Percentiles rank a stretch among this genome's conserved stretches.
phyloP scores from a whole-genome alignment of 140 eudicot species.

The Cichorium intybus region DNA sequence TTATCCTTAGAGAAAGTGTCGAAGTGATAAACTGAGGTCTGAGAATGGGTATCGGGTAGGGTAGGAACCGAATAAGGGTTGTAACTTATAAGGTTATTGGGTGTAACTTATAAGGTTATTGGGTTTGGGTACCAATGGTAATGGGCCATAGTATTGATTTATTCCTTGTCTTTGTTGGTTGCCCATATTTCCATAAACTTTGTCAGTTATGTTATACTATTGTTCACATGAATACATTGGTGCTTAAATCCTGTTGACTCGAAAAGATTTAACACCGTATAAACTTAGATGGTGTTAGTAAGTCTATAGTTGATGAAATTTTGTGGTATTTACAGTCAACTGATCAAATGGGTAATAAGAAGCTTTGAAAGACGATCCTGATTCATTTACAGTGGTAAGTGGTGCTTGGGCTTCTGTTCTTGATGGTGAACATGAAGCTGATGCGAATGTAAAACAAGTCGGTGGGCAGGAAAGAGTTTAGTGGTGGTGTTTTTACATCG shows the following conservation, averaged over 20 bases:
- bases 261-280: too few species aligned
- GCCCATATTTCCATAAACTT: not conserved
- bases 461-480: slow-evolving; percentile 76
- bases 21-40: too few species aligned
- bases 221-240: not conserved
- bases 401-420: slow-evolving; percentile 70
- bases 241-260: not conserved
- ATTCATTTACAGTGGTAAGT: slow-evolving; percentile 85
- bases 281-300: too few species aligned
- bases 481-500: slow-evolving; percentile 45
- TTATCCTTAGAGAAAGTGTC: too few species aligned
- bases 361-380: slow-evolving; percentile 76
- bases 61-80: too few species aligned
- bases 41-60: too few species aligned
- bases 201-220: not conserved
- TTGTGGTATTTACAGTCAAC: not conserved
- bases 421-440: slow-evolving; percentile 78
- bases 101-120: too few species aligned
- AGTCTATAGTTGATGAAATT: not conserved
- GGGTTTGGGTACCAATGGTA: too few species aligned
- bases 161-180: not conserved
- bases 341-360: slow-evolving; percentile 46
- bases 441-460: slow-evolving; percentile 91
- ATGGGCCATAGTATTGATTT: not conserved
- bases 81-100: too few species aligned